phyloP scores from a whole-genome alignment of 345 rosid species.

The Balakata baccata region DNA sequence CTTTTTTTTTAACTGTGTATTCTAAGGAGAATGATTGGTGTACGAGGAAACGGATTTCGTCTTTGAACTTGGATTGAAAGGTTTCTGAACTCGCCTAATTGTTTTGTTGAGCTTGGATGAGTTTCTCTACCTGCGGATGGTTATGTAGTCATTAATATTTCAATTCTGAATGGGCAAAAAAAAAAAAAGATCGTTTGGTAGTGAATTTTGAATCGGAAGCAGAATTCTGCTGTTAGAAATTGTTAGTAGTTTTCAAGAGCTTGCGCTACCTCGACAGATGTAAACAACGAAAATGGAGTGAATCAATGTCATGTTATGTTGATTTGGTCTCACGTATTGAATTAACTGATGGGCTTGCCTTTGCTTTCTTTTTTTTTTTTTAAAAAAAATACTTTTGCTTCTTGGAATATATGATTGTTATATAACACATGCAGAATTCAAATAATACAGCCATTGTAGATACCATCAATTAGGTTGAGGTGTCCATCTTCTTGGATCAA shows the following conservation, averaged over 20 bases:
- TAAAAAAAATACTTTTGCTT: no score
- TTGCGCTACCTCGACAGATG: background rate
- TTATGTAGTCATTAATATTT: background rate
- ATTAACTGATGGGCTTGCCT: background rate
- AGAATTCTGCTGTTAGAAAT: background rate
- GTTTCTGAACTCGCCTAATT: background rate
- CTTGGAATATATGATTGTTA: no score
- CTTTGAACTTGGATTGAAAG: background rate
- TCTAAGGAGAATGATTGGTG: background rate
- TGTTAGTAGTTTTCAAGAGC: background rate
- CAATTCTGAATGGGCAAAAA: background rate
- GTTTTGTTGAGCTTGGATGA: constrained; percentile 7
- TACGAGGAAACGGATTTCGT: constrained; percentile 2
- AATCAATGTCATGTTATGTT: background rate
- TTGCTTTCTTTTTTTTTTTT: background rate
- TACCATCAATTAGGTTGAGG: background rate
- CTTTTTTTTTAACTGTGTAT: background rate
- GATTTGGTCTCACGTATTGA: background rate
- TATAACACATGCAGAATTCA: background rate
- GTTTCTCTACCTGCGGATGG: background rate
- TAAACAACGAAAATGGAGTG: background rate
- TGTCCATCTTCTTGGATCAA: background rate
- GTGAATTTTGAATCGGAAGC: background rate
- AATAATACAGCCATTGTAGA: background rate
- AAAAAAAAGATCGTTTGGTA: background rate